Conservation (phyloP, 345 rosid species). For the Turnera subulata region DNA sequence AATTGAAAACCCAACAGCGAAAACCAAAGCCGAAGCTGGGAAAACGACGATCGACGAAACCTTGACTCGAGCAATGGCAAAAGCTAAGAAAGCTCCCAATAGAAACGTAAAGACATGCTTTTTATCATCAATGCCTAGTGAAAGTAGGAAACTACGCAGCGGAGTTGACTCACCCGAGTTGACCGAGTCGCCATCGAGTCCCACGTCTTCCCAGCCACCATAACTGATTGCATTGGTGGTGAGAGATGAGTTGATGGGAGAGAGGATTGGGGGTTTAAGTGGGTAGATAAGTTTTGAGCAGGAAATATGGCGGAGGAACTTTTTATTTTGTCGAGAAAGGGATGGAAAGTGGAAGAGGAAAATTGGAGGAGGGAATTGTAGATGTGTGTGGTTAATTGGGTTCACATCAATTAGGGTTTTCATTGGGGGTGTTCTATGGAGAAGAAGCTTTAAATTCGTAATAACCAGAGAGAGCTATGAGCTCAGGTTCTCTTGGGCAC, state of each 20-base stretch:
- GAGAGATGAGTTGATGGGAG: constrained; percentile 18
- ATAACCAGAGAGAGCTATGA: too few species aligned
- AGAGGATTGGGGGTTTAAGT: constrained; percentile 3
- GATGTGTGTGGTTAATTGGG: constrained; percentile 12
- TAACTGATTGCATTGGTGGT: constrained; percentile 17
- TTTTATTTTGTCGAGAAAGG: constrained; percentile 14
- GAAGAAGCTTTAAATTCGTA: not conserved
- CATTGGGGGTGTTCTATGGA: constrained; percentile 15
- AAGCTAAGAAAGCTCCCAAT: constrained; percentile 48
- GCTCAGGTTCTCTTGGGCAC: too few species aligned
- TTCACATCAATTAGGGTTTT: constrained; percentile 17
- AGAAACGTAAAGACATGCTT: constrained; percentile 40
- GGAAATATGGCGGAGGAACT: constrained; percentile 6
- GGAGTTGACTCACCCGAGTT: constrained; percentile 39
- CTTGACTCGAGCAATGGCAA: constrained; percentile 50
- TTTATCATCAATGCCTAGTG: constrained; percentile 46
- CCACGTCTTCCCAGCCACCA: constrained; percentile 59
- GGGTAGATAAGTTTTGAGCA: constrained; percentile 10
- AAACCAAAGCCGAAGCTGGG: constrained; percentile 55
- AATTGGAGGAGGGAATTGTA: constrained; percentile 16
- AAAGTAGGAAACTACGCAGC: constrained; percentile 41
- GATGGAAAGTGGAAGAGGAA: constrained; percentile 30
- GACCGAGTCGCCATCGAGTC: constrained; percentile 23
- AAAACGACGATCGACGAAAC: constrained; percentile 46
- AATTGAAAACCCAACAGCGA: constrained; percentile 48